These are phyloP conservation scores for Pyrenophora graminea DNA, from an alignment of 2,329 filamentous ascomycete genomes.

Conservation along the genomic window DNA sequence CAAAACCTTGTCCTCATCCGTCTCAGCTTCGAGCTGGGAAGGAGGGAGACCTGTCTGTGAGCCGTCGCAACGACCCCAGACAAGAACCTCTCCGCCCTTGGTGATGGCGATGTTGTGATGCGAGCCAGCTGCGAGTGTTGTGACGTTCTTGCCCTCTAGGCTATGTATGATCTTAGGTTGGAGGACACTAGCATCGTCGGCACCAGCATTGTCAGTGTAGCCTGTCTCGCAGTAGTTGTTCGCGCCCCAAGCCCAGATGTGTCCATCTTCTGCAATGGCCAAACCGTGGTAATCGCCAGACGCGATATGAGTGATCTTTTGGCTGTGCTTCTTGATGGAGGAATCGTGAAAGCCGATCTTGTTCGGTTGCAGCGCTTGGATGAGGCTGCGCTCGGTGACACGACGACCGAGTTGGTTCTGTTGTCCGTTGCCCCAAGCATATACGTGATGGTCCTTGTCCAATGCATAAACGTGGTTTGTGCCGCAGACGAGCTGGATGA, in stretches of 20 bases:
- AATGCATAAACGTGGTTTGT: constrained; percentile 74
- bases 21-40: constrained; percentile 31
- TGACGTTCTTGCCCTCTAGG: constrained; percentile 67
- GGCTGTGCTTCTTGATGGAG: constrained; percentile 45
- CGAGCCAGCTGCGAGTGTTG: constrained; percentile 69
- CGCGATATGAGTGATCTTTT: constrained; percentile 63
- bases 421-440: constrained; percentile 73
- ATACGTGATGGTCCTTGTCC: constrained; percentile 66
- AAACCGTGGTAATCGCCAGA: constrained; percentile 84
- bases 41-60: constrained; percentile 56
- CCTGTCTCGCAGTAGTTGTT: constrained; percentile 88
- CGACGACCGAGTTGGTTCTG: constrained; percentile 71
- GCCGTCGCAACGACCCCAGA: constrained; percentile 65
- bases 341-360: constrained; percentile 59
- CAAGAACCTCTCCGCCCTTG: constrained; percentile 58
- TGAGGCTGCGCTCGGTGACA: constrained; percentile 63
- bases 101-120: constrained; percentile 73
- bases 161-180: constrained; percentile 67
- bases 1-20: constrained; percentile 50
- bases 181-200: constrained; percentile 71
- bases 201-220: constrained; percentile 64
- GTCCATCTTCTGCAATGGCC: constrained; percentile 68
- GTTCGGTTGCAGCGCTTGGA: constrained; percentile 59
- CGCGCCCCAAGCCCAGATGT: constrained; percentile 80
- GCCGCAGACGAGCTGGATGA: constrained; percentile 67